phyloP scores from a whole-genome alignment of 768 basidiomycete genomes.

The Suillus hirtellus region DNA sequence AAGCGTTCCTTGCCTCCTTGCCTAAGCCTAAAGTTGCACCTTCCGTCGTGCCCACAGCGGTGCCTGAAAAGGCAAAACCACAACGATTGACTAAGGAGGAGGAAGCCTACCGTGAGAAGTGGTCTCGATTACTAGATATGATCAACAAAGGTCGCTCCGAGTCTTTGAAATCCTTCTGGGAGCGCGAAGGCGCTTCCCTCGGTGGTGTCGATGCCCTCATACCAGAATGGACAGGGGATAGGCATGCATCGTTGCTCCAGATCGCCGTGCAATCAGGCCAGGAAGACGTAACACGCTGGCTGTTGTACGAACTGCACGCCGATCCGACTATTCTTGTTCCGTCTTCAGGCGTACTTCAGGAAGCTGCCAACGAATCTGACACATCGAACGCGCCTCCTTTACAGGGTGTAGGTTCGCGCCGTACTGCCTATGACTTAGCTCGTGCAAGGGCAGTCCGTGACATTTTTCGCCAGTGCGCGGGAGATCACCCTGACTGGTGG shows the following conservation, averaged over 20 bases:
- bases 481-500: constrained; percentile 82
- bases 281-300: constrained; percentile 71
- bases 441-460: constrained; percentile 73
- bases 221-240: constrained; percentile 71
- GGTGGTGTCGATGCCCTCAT: constrained; percentile 63
- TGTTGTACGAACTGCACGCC: constrained; percentile 73
- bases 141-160: constrained; percentile 82
- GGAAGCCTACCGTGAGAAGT: constrained; percentile 74
- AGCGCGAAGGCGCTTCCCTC: constrained; percentile 57
- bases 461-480: constrained; percentile 84
- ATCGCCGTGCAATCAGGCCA: constrained; percentile 72
- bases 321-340: constrained; percentile 79
- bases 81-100: constrained; percentile 80
- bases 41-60: constrained; percentile 33
- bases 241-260: constrained; percentile 60
- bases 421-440: constrained; percentile 86
- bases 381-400: constrained; percentile 26
- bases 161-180: constrained; percentile 77
- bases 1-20: constrained; percentile 84
- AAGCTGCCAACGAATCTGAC: constrained; percentile 24
- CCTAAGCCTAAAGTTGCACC: constrained; percentile 73
- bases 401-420: constrained; percentile 37
- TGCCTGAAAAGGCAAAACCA: constrained; percentile 48
- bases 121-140: constrained; percentile 89
- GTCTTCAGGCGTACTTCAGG: constrained; percentile 21